Evolutionary conservation across 2,329 filamentous ascomycete species (phyloP).

Genomic region (Trichoderma aggressivum): DNA sequence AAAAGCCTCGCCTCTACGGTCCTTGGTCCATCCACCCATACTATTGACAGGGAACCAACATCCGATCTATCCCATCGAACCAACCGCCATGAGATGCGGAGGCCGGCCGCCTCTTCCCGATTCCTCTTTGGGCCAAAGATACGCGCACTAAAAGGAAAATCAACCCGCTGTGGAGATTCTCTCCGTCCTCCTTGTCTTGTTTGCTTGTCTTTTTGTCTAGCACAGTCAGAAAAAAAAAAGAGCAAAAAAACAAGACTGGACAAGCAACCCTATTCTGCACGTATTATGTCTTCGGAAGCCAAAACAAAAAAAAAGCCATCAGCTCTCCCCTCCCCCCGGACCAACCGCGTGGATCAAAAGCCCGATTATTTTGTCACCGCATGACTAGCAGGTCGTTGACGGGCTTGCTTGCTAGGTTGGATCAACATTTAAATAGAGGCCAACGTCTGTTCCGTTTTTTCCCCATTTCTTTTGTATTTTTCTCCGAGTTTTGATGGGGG

Average conservation of each 20-base stretch:
- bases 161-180: neutral
- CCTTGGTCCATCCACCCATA: too few species aligned
- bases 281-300: neutral
- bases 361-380: neutral
- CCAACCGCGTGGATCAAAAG: neutral
- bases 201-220: too few species aligned
- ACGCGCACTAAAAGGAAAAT: slow-evolving; percentile 2
- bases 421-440: neutral
- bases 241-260: neutral
- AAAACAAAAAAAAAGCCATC: neutral
- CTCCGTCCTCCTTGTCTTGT: neutral
- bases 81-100: slow-evolving; percentile 9
- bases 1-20: neutral
- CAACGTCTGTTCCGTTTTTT: neutral
- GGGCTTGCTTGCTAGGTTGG: neutral
- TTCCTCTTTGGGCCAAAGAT: slow-evolving; percentile 17
- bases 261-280: neutral
- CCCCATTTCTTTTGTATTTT: neutral
- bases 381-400: neutral
- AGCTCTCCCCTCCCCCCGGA: neutral
- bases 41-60: neutral
- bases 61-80: neutral
- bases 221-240: neutral
- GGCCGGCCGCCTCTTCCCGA: neutral
- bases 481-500: neutral